These are phyloP conservation scores for Lepidium sativum DNA, from an alignment of 345 rosid species.

Conservation along the genomic window DNA sequence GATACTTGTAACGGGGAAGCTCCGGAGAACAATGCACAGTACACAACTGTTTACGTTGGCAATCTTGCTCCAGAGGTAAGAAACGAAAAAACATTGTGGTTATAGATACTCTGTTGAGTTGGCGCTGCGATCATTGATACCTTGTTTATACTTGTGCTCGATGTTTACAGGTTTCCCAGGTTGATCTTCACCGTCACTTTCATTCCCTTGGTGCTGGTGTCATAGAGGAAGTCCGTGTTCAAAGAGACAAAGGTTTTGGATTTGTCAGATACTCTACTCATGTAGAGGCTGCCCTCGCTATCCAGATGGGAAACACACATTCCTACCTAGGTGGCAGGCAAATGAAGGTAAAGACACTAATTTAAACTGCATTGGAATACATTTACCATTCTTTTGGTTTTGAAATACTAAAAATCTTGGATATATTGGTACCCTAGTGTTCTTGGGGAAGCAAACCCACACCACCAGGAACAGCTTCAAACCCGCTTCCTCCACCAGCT, in stretches of 20 bases:
- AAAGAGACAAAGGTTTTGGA: constrained; percentile 53
- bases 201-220: constrained; percentile 44
- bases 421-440: constrained; percentile 24
- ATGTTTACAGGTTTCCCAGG: constrained; percentile 32
- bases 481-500: constrained; percentile 28
- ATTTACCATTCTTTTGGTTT: not conserved
- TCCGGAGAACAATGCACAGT: constrained; percentile 37
- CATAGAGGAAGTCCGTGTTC: constrained; percentile 43
- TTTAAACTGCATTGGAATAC: not conserved
- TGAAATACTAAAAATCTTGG: not conserved
- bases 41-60: constrained; percentile 49
- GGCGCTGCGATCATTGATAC: not conserved
- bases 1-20: constrained; percentile 33
- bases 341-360: constrained; percentile 30
- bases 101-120: not conserved
- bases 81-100: not conserved
- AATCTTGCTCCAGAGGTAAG: constrained; percentile 41
- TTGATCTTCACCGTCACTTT: constrained; percentile 45
- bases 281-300: constrained; percentile 41
- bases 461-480: constrained; percentile 46
- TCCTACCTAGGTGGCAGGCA: constrained; percentile 33
- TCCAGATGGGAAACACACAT: constrained; percentile 37
- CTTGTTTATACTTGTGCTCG: not conserved
- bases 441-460: constrained; percentile 62
- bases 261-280: constrained; percentile 46